Base-by-base conservation (phyloP, 1,284 basidiomycete species). In the Cutaneotrichosporon sp. region DNA sequence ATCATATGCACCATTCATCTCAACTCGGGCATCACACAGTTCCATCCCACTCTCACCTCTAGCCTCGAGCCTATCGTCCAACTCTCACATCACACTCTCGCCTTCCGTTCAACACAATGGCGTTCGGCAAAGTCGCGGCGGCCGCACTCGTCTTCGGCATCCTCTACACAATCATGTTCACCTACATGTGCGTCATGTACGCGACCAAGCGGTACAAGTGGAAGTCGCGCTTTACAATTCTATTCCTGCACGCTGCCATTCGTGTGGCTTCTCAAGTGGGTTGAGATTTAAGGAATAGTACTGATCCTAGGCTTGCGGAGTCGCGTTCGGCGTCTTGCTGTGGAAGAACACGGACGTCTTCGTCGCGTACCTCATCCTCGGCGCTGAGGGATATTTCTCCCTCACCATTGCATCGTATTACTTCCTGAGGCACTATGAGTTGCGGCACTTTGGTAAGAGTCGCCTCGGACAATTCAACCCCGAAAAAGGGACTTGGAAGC, bases 301-400 rank as follows among this genome's bases (percentile, higher is more conserved):
- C 42, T 46, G 18, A 46, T 18, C 18, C 30, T 59, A 67, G 60
- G 58, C 64, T 4, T 65, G 64, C 49, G 66, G 66, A 0, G 53
- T 65, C 13, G 64, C 62, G 5, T 68, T 68, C 22, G 66, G 64
- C 8, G 47, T 68, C 31, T 56, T 66, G 7, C 56, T 61, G 10
- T 69, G 65, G 65, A 18, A 56, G n/a, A 66, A 66, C 59, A 26
- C 61, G 8, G 42, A 65, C 56, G 63, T 69, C 8, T 66, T 69
- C 22, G 59, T 69, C 47, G 69, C 70, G 9, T 71, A 70, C 63
- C 68, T 73, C 63, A 63, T 73, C 53, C 66, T 73, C 53, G 63
- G 63, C 11, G 72, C 72, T 21, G 72, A 74, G 51, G 72, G 72
- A n/a, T 74, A 74, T 65, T 74, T 74, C 42, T 71, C 70, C 30